Evolutionary conservation across 805 yeast genomes (phyloP).

Genomic region (Starmerella riodocensis): DNA sequence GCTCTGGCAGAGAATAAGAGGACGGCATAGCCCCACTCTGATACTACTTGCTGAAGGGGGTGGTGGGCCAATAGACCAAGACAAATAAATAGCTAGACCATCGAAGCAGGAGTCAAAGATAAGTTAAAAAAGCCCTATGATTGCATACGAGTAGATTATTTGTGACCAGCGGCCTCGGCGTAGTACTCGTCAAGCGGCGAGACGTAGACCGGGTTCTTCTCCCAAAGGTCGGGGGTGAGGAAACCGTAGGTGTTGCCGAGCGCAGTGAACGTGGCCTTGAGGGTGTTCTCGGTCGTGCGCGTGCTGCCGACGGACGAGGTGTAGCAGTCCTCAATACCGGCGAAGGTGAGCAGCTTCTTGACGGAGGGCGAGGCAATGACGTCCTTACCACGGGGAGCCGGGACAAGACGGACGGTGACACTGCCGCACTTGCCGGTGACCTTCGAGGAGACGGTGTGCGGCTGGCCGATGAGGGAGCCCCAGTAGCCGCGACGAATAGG

Average conservation of each 20-base stretch:
- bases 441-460: conserved; percentile 96
- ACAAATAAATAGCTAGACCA: too few species aligned
- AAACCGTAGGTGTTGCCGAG: conserved; percentile 99
- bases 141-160: too few species aligned
- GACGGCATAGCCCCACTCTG: too few species aligned
- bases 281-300: conserved; percentile 99
- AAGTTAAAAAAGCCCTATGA: too few species aligned
- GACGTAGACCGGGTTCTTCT: conserved; percentile 63
- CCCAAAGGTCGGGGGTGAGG: conserved; percentile 99
- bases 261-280: conserved; percentile 98
- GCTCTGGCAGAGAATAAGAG: too few species aligned
- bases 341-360: conserved; percentile 96
- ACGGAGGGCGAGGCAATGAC: conserved; percentile 99
- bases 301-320: conserved; percentile 98
- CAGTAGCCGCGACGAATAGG: conserved; percentile 99
- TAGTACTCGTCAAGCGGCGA: conserved; percentile 88
- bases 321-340: conserved; percentile 99
- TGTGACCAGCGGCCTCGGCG: conserved; percentile 25
- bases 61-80: too few species aligned
- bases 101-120: too few species aligned
- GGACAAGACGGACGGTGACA: conserved; percentile 92
- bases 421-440: conserved; percentile 99
- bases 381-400: conserved; percentile 99
- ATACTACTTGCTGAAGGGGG: too few species aligned
- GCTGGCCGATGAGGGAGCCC: conserved; percentile 99